phyloP scores from a whole-genome alignment of 176 grass and related monocot species.

The Stipa capillata region DNA sequence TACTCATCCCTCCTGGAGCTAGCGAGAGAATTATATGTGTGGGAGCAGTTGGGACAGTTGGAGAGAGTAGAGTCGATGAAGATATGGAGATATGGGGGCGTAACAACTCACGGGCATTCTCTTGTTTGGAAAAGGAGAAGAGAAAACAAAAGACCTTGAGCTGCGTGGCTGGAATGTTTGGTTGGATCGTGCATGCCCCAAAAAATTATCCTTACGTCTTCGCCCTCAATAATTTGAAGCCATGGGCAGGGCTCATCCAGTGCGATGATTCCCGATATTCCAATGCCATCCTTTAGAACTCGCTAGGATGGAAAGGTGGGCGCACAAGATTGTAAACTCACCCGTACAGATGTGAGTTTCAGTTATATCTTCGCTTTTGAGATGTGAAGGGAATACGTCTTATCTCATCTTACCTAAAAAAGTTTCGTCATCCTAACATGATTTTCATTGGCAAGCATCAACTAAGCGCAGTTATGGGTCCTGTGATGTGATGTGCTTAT shows the following conservation, averaged over 20 bases:
- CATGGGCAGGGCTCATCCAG: conserved; percentile 12
- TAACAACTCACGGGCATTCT: conserved; percentile 1
- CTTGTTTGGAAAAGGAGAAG: neutral
- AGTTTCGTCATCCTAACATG: too few species aligned
- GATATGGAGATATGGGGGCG: neutral
- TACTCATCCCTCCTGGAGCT: neutral
- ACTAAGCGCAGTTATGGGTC: too few species aligned
- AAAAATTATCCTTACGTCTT: neutral
- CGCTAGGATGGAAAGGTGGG: too few species aligned
- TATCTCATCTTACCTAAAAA: too few species aligned
- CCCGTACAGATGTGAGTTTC: too few species aligned
- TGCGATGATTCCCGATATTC: neutral
- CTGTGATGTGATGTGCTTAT: too few species aligned
- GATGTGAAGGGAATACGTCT: too few species aligned
- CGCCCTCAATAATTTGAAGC: conserved; percentile 19
- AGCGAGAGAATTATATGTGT: conserved; percentile 9
- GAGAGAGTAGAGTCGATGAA: conserved; percentile 1
- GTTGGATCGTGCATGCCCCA: conserved; percentile 22
- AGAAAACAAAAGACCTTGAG: neutral
- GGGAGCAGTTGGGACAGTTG: conserved; percentile 37
- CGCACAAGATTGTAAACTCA: too few species aligned
- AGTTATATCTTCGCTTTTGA: too few species aligned
- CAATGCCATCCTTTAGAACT: neutral
- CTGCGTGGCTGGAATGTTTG: conserved; percentile 33
- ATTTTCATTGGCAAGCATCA: neutral